Base-by-base conservation (phyloP, 2,329 filamentous ascomycete genomes). In the Colletotrichum tamarilloi region DNA sequence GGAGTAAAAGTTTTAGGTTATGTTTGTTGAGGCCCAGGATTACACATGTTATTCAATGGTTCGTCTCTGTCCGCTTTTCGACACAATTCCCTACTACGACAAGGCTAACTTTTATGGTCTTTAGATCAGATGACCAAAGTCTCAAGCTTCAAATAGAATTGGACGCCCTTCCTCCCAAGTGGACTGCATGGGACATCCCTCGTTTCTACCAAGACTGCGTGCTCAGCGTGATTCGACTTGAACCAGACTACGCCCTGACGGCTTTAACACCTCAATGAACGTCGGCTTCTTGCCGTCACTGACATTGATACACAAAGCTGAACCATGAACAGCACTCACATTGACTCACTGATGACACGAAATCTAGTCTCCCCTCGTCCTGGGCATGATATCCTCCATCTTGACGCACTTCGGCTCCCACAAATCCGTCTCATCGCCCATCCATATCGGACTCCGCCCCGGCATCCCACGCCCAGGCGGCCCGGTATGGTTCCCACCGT, bases 401-500 rank as follows among this genome's bases (percentile, higher is more conserved):
- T 78, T 79, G 9, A 77, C 67, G 70, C 79, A 80, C 68, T 73
- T 77, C 14, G 79, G 79, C 63, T 75, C 71, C 79, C 79, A 80
- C 26, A 80, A 30, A 22, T 76, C 76, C 24, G 70, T 69, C 24
- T 77, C 77, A 26, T 74, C 49, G 1, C 68, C 72, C 75, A 75
- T 76, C 67, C 68, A 75, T 53, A 52, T 55, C 30, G 59, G 66
- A 56, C 76, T 30, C 24, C 74, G 67, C 57, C 62, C 52, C 52
- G 65, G 67, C 55, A 62, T 60, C 30, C 66, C 53, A 3, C 59
- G 38, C 11, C 68, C 71, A 6, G 71, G 42, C 42, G 42, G 62
- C 9, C 55, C 19, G 2, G 22, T 32, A 42, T 62, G 55, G 30
- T 67, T 49, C 24, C 67, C 55, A 4, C 67, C 67, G n/a, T 73